These are phyloP conservation scores for Boletus rubescentipes DNA, from an alignment of 768 basidiomycete species.

Conservation along the genomic window DNA sequence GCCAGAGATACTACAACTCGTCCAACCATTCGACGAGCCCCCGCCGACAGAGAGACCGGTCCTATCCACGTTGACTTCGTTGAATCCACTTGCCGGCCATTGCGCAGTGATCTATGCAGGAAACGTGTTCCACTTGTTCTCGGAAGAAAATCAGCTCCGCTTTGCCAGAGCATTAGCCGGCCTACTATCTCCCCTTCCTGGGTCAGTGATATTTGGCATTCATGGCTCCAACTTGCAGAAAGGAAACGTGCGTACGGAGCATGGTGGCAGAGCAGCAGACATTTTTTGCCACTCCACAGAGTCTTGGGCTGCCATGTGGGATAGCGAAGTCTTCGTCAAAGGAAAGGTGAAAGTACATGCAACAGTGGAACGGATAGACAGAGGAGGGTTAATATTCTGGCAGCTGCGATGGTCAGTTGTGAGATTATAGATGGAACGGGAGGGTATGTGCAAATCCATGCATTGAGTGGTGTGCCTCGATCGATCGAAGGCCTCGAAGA, in stretches of 20 bases:
- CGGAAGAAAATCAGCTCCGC: conserved; percentile 24
- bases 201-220: conserved; percentile 1
- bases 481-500: no score
- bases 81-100: conserved; percentile 47
- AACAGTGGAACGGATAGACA: not conserved
- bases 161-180: conserved; percentile 26
- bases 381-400: not conserved
- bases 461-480: no score
- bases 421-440: no score
- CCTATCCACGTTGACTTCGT: conserved; percentile 37
- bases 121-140: conserved; percentile 43
- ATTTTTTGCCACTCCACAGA: conserved; percentile 8
- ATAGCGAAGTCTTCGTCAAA: conserved; percentile 32
- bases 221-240: not conserved
- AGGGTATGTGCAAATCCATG: no score
- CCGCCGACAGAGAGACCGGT: conserved; percentile 24
- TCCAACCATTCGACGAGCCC: conserved; percentile 27
- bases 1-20: conserved; percentile 37
- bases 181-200: conserved; percentile 27
- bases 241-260: not conserved
- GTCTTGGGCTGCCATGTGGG: conserved; percentile 38
- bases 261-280: not conserved
- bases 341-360: conserved; percentile 6
- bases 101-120: conserved; percentile 49
- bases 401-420: not conserved